phyloP scores from a whole-genome alignment of 169 alveolate genomes.

The Eimeria sp. region DNA sequence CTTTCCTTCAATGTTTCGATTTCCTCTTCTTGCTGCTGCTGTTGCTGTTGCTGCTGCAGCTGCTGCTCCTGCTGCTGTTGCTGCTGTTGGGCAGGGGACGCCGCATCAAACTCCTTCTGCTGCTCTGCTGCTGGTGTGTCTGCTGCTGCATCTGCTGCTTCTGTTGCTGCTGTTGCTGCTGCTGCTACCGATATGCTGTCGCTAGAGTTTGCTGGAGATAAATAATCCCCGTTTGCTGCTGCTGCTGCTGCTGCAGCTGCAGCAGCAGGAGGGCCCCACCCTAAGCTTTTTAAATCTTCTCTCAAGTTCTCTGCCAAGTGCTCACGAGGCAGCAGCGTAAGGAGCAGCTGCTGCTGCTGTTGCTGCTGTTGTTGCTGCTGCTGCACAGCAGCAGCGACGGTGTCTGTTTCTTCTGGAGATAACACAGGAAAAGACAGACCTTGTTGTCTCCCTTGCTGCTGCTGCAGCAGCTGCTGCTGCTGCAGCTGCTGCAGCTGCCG shows the following conservation, averaged over 20 bases:
- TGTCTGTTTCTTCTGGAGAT: not conserved
- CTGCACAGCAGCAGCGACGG: conserved; percentile 28
- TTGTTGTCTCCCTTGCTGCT: not conserved
- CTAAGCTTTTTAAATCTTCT: not conserved
- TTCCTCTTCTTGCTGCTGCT: not conserved
- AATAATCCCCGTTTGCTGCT: not conserved
- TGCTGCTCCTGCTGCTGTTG: conserved; percentile 1
- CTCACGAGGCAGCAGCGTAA: not conserved
- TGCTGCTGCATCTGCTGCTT: conserved; percentile 4
- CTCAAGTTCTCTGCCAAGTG: not conserved
- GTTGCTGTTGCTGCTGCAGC: conserved; percentile 24
- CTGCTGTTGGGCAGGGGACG: not conserved
- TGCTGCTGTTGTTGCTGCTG: conserved; percentile 23
- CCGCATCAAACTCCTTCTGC: not conserved
- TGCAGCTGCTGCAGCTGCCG: conserved; percentile 16
- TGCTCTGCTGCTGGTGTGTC: conserved; percentile 2
- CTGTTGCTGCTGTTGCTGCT: conserved; percentile 31
- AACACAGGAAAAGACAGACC: not conserved
- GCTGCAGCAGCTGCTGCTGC: conserved; percentile 50
- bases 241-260: not conserved
- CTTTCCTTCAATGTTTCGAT: not conserved
- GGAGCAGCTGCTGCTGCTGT: not conserved
- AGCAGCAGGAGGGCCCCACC: conserved; percentile 12
- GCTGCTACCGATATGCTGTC: not conserved
- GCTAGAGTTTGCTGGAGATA: not conserved